Percentiles rank a stretch among this genome's conserved stretches.
Evolutionary conservation across 495 filamentous ascomycete species (phyloP).

Genomic region (Xylaria cubensis): DNA sequence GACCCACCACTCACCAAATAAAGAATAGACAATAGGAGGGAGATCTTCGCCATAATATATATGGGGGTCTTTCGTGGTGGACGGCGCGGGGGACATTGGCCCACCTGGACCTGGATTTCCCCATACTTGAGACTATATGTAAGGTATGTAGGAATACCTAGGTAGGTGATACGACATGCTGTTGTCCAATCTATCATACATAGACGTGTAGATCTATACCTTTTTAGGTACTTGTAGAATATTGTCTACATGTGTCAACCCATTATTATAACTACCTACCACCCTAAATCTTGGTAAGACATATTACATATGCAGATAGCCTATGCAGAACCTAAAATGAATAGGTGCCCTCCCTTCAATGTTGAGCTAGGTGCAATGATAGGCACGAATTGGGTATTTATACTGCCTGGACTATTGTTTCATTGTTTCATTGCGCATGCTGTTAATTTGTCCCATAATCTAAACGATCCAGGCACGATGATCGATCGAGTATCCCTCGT

Average conservation of each 20-base stretch:
- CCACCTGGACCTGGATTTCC: background rate
- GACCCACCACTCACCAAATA: background rate
- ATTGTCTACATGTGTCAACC: background rate
- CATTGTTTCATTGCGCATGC: background rate
- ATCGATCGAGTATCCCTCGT: slow-evolving; percentile 27
- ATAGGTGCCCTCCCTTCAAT: background rate
- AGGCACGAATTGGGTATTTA: background rate
- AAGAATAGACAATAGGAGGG: background rate
- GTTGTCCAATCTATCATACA: background rate
- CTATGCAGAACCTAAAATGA: background rate
- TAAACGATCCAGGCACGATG: background rate
- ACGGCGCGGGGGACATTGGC: background rate
- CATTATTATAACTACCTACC: background rate
- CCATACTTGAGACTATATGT: no score
- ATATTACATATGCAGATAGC: background rate
- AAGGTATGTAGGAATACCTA: no score
- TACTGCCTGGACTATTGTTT: background rate
- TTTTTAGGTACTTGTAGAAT: background rate
- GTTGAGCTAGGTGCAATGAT: background rate
- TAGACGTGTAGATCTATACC: background rate
- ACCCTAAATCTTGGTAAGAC: background rate
- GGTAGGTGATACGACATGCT: background rate
- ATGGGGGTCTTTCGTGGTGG: background rate
- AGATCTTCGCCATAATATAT: background rate
- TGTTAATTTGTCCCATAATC: slow-evolving; percentile 7